Evolutionary conservation across 2,329 filamentous ascomycete species (phyloP).

Genomic region (Phialemonium atrogriseum): DNA sequence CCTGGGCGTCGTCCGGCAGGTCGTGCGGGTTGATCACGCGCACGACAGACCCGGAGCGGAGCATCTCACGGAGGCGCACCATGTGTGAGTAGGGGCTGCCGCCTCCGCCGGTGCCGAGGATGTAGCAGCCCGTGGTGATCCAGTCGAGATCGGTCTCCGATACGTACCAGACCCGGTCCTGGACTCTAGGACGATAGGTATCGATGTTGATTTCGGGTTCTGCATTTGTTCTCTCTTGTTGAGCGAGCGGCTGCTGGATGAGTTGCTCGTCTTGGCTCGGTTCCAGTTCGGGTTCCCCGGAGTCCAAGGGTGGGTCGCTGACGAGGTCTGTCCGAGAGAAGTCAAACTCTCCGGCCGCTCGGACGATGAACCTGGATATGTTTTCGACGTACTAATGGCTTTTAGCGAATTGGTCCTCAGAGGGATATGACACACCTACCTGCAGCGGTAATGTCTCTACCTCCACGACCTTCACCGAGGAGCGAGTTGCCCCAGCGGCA

Average conservation of each 20-base stretch:
- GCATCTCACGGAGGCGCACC: conserved; percentile 40
- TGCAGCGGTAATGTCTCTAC: conserved; percentile 46
- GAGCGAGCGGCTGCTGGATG: too few species aligned
- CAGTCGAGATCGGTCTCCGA: conserved; percentile 49
- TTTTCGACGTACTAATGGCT: conserved; percentile 44
- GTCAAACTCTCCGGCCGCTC: conserved; percentile 51
- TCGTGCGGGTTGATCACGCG: conserved; percentile 42
- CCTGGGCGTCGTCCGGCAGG: conserved; percentile 38
- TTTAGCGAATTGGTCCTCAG: too few species aligned
- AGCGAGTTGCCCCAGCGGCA: conserved; percentile 32
- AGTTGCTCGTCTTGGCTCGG: too few species aligned
- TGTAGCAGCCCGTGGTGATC: conserved; percentile 50
- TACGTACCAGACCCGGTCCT: conserved; percentile 46
- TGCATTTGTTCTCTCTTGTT: too few species aligned
- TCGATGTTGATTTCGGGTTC: conserved; percentile 19
- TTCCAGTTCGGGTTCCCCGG: conserved; percentile 2
- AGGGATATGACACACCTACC: conserved; percentile 16
- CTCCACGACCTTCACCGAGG: conserved; percentile 40
- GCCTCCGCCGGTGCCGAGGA: conserved; percentile 53
- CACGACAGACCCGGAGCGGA: conserved; percentile 40
- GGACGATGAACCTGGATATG: conserved; percentile 48
- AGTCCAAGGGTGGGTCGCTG: not conserved
- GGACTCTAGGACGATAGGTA: conserved; percentile 39
- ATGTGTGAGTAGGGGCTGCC: conserved; percentile 45
- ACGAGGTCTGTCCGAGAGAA: conserved; percentile 24